phyloP scores from a whole-genome alignment of 768 basidiomycete genomes.

The Kwoniella sp. region DNA sequence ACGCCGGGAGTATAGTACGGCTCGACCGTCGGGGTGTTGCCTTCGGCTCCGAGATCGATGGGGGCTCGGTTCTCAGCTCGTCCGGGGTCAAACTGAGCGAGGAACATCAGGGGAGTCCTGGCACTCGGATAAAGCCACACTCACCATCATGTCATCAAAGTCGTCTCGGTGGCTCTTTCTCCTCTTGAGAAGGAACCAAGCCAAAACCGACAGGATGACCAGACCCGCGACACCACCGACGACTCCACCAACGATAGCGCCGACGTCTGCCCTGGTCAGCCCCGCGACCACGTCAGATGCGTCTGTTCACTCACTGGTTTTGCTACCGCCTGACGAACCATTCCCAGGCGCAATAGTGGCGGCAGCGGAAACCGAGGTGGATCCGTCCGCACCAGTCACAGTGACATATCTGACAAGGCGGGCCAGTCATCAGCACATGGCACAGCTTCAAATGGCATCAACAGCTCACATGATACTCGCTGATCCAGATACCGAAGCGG shows the following conservation, averaged over 20 bases:
- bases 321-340: background rate
- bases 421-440: background rate
- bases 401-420: constrained; percentile 7
- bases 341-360: constrained; percentile 1
- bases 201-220: constrained; percentile 22
- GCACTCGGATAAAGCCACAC: constrained; percentile 9
- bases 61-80: constrained; percentile 41
- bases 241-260: constrained; percentile 40
- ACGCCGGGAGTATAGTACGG: constrained; percentile 45
- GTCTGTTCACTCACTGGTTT: constrained; percentile 6
- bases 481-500: constrained; percentile 7
- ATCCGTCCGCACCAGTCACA: constrained; percentile 9
- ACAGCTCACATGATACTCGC: constrained; percentile 10
- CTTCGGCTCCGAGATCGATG: constrained; percentile 41
- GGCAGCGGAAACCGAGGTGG: background rate
- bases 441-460: background rate
- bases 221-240: constrained; percentile 37
- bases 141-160: constrained; percentile 50
- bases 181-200: constrained; percentile 27
- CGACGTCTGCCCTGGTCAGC: too few relatives aligned
- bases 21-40: constrained; percentile 27
- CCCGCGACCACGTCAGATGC: too few relatives aligned
- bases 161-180: constrained; percentile 35
- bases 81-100: constrained; percentile 44
- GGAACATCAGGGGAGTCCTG: too few relatives aligned